Base-by-base conservation (phyloP, 148 eudicot genomes). In the Camellia sinensis region DNA sequence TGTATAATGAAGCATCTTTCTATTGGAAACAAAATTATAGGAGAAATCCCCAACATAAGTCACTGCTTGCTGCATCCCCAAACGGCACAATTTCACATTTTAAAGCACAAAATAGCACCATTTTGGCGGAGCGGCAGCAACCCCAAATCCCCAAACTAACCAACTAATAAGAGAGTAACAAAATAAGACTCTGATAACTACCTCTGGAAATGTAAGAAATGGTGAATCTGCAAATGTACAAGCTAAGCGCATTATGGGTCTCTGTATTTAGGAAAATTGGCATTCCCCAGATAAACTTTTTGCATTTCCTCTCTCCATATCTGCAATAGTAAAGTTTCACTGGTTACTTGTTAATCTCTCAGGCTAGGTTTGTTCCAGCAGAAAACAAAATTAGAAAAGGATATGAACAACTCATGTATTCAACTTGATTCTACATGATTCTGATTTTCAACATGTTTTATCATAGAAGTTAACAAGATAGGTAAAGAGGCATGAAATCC, bases 261-360 rank as follows among this genome's bases (percentile, higher is more conserved):
- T 21, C 91, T 80, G 75, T 85, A 86, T 61, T 83, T 74, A 46
- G 97, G 92, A 59, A 93, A 90, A 67, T 9, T 82, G 72, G 95
- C 94, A 78, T 91, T 89, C 67, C 99, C 95, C 74, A 92, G 81
- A 85, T 87, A 96, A 56, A 96, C 98, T 78, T 87, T 95, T 80
- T 90, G 98, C 99, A 96, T 93, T 86, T 96, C 99, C 87, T 93
- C 98, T 85, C 86, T 96, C 99, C 99, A 96, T 80, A 96, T 92
- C 99, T 96, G 87, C 82, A 83, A 48, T 67, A 78, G 48, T 12
- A 80, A 76, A 29, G 22, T 63, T 62, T 18, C 75, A 52, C 18
- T 7, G 14, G 46, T 75, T 67, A 53, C 54, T 18, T 67, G 5
- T 57, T 45, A 40, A 69, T 63, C 14, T 54, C 74, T 29, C 50